Evolutionary conservation across 2,329 filamentous ascomycete genomes (phyloP).

Genomic region (Metarhizium humberi): DNA sequence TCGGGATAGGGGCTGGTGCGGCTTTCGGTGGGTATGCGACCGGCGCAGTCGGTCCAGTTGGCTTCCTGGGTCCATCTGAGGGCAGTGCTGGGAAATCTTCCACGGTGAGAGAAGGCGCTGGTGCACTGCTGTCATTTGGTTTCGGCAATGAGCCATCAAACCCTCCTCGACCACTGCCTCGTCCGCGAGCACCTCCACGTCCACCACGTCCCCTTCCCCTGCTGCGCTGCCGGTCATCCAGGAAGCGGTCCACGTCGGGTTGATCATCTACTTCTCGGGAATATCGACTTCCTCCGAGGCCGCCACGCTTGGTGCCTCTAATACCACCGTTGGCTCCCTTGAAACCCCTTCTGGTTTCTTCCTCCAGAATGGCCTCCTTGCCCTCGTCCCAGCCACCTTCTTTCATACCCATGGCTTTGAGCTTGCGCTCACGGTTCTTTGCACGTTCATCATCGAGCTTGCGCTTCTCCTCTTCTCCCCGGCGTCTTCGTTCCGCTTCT

Average conservation of each 20-base stretch:
- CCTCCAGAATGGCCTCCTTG: slow-evolving; percentile 35
- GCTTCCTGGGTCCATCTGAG: slow-evolving; percentile 15
- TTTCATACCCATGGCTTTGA: slow-evolving; percentile 46
- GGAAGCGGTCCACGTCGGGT: slow-evolving; percentile 26
- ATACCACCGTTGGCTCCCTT: slow-evolving; percentile 32
- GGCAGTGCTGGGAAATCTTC: slow-evolving; percentile 29
- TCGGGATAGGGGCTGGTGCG: slow-evolving; percentile 5
- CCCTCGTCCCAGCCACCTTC: slow-evolving; percentile 51
- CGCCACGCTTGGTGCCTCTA: slow-evolving; percentile 26
- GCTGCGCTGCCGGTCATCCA: slow-evolving; percentile 25
- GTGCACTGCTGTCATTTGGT: background rate
- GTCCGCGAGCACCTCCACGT: slow-evolving; percentile 24
- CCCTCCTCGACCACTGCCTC: slow-evolving; percentile 16
- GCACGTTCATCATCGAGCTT: slow-evolving; percentile 50
- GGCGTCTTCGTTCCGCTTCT: slow-evolving; percentile 41
- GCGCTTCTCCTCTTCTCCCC: slow-evolving; percentile 41
- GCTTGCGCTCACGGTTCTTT: slow-evolving; percentile 50
- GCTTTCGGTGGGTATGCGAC: slow-evolving; percentile 1
- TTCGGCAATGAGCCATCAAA: slow-evolving; percentile 9
- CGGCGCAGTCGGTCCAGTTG: slow-evolving; percentile 7
- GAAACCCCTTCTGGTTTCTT: slow-evolving; percentile 31
- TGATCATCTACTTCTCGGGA: slow-evolving; percentile 25
- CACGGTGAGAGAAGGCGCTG: slow-evolving; percentile 14
- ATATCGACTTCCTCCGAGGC: slow-evolving; percentile 33
- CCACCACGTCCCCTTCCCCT: slow-evolving; percentile 23